Evolutionary conservation across 2,329 filamentous ascomycete species (phyloP).

Genomic region (Fusarium proliferatum): DNA sequence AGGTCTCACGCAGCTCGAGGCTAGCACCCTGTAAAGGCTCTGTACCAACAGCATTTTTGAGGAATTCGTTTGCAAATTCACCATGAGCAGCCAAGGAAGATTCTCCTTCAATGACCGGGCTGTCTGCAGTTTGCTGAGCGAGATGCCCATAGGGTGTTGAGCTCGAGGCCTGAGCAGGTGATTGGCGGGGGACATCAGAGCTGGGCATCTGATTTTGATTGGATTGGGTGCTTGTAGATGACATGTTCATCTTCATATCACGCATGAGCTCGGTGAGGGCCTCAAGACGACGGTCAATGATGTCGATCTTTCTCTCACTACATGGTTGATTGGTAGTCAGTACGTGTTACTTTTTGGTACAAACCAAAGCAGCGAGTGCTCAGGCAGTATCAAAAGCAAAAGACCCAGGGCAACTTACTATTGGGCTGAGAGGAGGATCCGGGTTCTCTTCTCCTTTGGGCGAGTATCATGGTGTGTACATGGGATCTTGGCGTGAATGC

Average conservation of each 20-base stretch:
- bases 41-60: conserved; percentile 51
- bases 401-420: conserved; percentile 47
- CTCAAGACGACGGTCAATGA: conserved; percentile 52
- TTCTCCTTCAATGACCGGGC: conserved; percentile 56
- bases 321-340: neutral
- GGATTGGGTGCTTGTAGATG: conserved; percentile 17
- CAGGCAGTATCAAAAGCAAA: neutral
- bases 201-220: conserved; percentile 27
- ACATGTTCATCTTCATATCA: conserved; percentile 47
- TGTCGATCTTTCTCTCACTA: conserved; percentile 54
- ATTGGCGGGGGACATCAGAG: conserved; percentile 24
- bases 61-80: conserved; percentile 59
- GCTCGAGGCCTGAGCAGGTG: conserved; percentile 18
- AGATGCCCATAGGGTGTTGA: conserved; percentile 36
- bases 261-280: conserved; percentile 49
- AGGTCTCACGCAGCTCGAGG: conserved; percentile 50
- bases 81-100: conserved; percentile 60
- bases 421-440: conserved; percentile 52
- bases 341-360: neutral
- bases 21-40: conserved; percentile 43
- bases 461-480: conserved; percentile 49
- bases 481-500: conserved; percentile 51
- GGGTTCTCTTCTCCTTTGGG: conserved; percentile 51
- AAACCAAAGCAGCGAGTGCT: neutral
- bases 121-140: conserved; percentile 38